Percentiles rank a stretch among this genome's conserved stretches.
These are phyloP conservation scores for Sordaria brevicollis DNA, from an alignment of 495 filamentous ascomycete genomes.

Conservation along the genomic window DNA sequence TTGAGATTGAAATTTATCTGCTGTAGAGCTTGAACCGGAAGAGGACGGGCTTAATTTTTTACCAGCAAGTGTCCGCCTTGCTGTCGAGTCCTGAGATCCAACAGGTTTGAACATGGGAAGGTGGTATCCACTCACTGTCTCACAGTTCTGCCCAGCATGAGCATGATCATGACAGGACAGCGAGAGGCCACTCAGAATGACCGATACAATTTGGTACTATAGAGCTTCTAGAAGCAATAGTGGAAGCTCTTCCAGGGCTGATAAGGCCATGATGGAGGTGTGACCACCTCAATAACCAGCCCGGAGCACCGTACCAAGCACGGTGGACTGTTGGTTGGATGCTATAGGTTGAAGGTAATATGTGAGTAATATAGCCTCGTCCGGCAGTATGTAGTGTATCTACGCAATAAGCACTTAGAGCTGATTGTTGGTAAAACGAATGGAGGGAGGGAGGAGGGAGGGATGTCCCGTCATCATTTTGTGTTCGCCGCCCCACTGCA, in stretches of 20 bases:
- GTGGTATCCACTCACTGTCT: background rate
- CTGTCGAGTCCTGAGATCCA: background rate
- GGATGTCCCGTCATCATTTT: background rate
- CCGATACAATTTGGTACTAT: background rate
- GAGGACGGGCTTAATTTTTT: background rate
- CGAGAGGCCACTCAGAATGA: background rate
- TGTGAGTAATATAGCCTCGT: background rate
- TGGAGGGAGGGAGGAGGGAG: background rate
- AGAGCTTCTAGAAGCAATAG: background rate
- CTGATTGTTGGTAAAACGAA: background rate
- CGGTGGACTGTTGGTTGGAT: background rate
- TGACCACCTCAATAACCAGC: too few relatives aligned
- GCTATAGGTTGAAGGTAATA: background rate
- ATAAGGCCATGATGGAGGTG: background rate
- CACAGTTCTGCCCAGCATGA: background rate
- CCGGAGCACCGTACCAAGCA: background rate
- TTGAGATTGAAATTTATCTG: background rate
- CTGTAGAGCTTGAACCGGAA: background rate
- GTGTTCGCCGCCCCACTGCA: background rate
- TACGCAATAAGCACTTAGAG: background rate
- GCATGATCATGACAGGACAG: too few relatives aligned
- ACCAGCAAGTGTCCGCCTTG: background rate
- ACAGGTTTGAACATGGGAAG: background rate
- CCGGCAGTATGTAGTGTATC: too few relatives aligned
- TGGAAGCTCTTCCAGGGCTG: background rate